Evolutionary conservation across 495 filamentous ascomycete genomes (phyloP).

Genomic region (Talaromyces liani): DNA sequence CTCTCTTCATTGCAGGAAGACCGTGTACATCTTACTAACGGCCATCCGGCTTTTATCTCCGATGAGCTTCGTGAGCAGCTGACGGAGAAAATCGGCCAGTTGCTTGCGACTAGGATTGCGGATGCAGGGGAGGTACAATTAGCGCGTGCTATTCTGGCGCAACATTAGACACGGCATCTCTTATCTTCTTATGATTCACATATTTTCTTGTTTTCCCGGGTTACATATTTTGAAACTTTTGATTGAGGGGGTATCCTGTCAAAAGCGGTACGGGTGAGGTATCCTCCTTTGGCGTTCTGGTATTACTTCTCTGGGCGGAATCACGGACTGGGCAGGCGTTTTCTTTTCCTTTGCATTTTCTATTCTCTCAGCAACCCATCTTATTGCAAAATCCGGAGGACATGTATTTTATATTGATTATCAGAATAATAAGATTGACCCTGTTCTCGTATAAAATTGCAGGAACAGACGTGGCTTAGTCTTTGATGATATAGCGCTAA

Average conservation of each 20-base stretch:
- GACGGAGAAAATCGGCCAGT: constrained; percentile 50
- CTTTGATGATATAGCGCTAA: neutral
- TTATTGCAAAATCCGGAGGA: neutral
- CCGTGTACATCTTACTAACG: constrained; percentile 32
- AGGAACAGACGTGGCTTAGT: neutral
- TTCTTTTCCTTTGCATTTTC: neutral
- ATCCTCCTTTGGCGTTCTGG: neutral
- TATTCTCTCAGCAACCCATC: neutral
- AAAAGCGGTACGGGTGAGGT: neutral
- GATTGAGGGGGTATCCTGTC: neutral
- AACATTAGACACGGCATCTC: constrained; percentile 1
- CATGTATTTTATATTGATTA: neutral
- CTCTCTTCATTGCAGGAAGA: constrained; percentile 41
- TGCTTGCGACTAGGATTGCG: constrained; percentile 45
- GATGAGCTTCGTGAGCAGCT: constrained; percentile 48
- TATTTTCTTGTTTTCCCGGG: neutral
- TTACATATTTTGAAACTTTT: neutral
- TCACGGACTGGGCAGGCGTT: neutral
- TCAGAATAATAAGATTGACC: neutral
- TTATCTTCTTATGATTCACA: neutral
- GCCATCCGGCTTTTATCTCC: constrained; percentile 35
- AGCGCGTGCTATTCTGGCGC: constrained; percentile 27
- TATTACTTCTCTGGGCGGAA: neutral
- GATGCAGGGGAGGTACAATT: constrained; percentile 38
- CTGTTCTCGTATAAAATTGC: neutral